phyloP scores from a whole-genome alignment of 2,329 filamentous ascomycete genomes.

The Endocalyx cinctus region DNA sequence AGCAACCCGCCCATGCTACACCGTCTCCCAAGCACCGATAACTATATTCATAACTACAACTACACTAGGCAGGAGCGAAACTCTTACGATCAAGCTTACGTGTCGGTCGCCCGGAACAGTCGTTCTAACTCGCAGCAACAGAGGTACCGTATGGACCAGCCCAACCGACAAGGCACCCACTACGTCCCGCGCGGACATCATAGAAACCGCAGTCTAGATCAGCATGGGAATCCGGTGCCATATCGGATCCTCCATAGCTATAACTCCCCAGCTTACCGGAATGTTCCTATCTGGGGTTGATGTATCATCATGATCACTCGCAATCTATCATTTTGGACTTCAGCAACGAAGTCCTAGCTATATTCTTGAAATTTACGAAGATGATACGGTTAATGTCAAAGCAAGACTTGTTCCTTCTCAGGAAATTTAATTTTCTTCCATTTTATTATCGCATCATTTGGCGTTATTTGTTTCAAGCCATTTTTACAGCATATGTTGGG shows the following conservation, averaged over 20 bases:
- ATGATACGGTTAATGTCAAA: too few relatives aligned
- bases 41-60: slow-evolving; percentile 17
- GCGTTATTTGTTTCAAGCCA: slow-evolving; percentile 1
- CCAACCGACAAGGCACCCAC: slow-evolving; percentile 27
- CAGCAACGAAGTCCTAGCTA: slow-evolving; percentile 1
- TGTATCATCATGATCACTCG: neutral
- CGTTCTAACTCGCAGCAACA: slow-evolving; percentile 15
- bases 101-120: slow-evolving; percentile 21
- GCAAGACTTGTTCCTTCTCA: too few relatives aligned
- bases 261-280: slow-evolving; percentile 52
- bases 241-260: slow-evolving; percentile 55
- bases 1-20: slow-evolving; percentile 13
- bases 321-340: slow-evolving; percentile 1
- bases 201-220: slow-evolving; percentile 34
- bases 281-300: slow-evolving; percentile 53
- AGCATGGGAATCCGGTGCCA: slow-evolving; percentile 28
- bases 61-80: slow-evolving; percentile 9
- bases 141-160: slow-evolving; percentile 27
- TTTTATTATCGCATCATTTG: slow-evolving; percentile 8
- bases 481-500: too few relatives aligned
- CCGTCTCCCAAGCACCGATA: slow-evolving; percentile 21
- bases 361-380: too few relatives aligned
- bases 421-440: slow-evolving; percentile 4
- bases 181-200: slow-evolving; percentile 31
- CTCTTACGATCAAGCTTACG: slow-evolving; percentile 17